Evolutionary conservation across 139 green algal genomes (phyloP), one percentile per base, ranked within the genome.

Genomic region (Chlamydomonas sp.): DNA sequence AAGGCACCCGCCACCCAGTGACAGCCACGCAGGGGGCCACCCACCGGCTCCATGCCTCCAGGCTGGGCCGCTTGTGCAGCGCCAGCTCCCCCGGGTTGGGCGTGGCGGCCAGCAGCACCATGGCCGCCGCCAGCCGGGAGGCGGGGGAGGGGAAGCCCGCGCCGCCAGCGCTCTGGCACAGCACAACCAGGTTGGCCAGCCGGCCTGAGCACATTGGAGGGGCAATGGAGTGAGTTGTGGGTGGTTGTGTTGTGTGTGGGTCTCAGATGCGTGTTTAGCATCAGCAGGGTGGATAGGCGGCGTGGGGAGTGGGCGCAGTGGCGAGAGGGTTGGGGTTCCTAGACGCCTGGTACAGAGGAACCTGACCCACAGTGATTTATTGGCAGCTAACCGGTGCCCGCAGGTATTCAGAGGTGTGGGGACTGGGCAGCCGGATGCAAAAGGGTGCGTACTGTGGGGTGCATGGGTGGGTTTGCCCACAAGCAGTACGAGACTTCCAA

Each of bases 181-280:
- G 63, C 64, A 92, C 15, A 49, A 85, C 82, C 89, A 92, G 58
- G 80, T 92, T 92, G 80, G 75, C 82, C 4, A 79, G 18, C 5
- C 89, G 79, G 49, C 68, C 89, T 92, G 31, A 49, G 31, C 31
- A 49, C 31, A 49, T 49, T 49, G 31, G 31, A 49, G 31, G 31
- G 31, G 87, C 17, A 31, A n/a, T 31, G 17, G 16, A n/a, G 20
- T 17, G 67, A 5, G 67, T 18, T 72, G 8, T 72, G 67, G 9
- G 67, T 72, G 8, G 8, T 12, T 49, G 57, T 72, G 69, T 60
- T 59, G 7, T 31, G 76, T 60, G 16, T 60, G 76, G 8, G 76
- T 2, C 17, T 16, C 15, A 17, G 68, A 75, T n/a, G 68, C 15
- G 15, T 16, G 68, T 17, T 16, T 75, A 75, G 17, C 16, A 17